Evolutionary conservation across 2,329 filamentous ascomycete genomes (phyloP).

Genomic region (Leptographium lundbergii): DNA sequence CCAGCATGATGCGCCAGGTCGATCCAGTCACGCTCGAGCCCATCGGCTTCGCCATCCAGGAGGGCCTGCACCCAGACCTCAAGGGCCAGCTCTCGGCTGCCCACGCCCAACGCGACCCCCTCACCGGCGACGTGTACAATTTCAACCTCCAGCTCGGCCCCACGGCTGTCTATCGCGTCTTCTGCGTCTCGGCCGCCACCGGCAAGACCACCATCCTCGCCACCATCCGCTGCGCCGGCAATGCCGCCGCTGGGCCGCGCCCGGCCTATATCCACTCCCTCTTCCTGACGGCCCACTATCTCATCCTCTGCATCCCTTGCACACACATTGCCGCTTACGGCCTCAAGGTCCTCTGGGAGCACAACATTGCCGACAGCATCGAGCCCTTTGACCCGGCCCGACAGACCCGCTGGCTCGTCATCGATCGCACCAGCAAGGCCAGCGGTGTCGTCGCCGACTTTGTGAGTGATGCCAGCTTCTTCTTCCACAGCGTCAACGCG

Average conservation of each 20-base stretch:
- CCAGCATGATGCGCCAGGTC: conserved; percentile 43
- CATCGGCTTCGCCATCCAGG: conserved; percentile 48
- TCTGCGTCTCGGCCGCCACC: conserved; percentile 45
- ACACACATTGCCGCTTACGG: conserved; percentile 47
- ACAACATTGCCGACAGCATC: conserved; percentile 58
- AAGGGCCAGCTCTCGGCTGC: conserved; percentile 55
- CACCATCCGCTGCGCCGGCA: conserved; percentile 22
- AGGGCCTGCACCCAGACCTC: conserved; percentile 51
- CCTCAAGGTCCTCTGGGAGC: conserved; percentile 46
- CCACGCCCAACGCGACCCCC: conserved; percentile 59
- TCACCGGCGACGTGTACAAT: conserved; percentile 67
- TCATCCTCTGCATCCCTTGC: conserved; percentile 62
- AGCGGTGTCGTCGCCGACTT: conserved; percentile 56
- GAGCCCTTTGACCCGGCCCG: conserved; percentile 44
- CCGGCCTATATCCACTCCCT: conserved; percentile 75
- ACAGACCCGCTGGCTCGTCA: conserved; percentile 56
- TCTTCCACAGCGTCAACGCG: conserved; percentile 69
- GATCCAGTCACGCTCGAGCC: conserved; percentile 63
- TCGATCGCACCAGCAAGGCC: conserved; percentile 42
- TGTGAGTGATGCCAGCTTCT: conserved; percentile 56
- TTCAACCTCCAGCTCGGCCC: conserved; percentile 60
- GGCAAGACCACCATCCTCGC: conserved; percentile 61
- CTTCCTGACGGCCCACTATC: conserved; percentile 57
- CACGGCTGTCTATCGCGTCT: conserved; percentile 53
- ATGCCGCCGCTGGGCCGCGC: conserved; percentile 10